Evolutionary conservation across 345 rosid species (phyloP).

Genomic region (Acer yangbiense): DNA sequence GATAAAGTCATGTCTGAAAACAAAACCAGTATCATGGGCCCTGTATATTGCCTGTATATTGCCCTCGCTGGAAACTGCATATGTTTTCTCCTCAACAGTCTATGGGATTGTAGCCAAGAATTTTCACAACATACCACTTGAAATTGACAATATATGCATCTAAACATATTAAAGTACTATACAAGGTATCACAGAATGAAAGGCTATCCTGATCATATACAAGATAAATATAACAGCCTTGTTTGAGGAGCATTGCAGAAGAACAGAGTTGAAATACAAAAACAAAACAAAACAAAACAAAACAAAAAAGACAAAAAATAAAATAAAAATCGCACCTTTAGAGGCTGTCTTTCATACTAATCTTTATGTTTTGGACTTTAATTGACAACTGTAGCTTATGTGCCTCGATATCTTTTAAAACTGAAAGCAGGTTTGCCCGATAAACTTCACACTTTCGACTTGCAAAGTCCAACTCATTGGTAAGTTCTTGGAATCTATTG

Average conservation of each 20-base stretch:
- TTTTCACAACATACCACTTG: neutral
- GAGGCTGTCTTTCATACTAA: slow-evolving; percentile 45
- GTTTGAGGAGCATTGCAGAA: neutral
- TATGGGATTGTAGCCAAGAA: neutral
- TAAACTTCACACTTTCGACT: slow-evolving; percentile 47
- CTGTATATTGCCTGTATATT: neutral
- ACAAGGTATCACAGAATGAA: neutral
- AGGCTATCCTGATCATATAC: neutral
- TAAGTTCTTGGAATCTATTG: slow-evolving; percentile 37
- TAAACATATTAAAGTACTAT: neutral
- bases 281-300: neutral
- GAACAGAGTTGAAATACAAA: neutral
- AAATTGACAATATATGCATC: neutral
- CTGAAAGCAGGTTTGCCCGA: slow-evolving; percentile 43
- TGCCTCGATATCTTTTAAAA: slow-evolving; percentile 49
- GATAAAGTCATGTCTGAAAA: neutral
- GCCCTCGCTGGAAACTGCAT: neutral
- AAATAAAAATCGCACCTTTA: slow-evolving; percentile 13
- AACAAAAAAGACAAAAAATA: neutral
- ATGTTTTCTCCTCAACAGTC: neutral
- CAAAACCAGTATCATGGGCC: neutral
- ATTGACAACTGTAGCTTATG: slow-evolving; percentile 51
- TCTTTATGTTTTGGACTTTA: slow-evolving; percentile 46
- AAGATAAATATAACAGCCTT: neutral
- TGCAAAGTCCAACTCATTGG: slow-evolving; percentile 35